Evolutionary conservation across 169 alveolate genomes (phyloP).

Genomic region (Eimeria maxima): DNA sequence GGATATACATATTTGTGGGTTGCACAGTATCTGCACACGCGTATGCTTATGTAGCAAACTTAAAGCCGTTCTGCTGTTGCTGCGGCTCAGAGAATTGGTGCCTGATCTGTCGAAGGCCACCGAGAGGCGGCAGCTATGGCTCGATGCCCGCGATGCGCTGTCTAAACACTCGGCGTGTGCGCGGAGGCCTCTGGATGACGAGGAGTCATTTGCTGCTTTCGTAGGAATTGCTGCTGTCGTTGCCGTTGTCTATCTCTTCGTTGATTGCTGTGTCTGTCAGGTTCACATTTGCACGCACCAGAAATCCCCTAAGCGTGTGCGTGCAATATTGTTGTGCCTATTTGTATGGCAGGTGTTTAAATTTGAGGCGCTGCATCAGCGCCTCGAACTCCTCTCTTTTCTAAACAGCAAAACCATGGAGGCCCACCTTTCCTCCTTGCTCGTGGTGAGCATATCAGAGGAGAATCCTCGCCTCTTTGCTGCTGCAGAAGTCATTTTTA

Average conservation of each 20-base stretch:
- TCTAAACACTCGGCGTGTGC: neutral
- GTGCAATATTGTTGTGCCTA: neutral
- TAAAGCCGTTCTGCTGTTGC: neutral
- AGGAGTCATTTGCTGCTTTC: conserved; percentile 10
- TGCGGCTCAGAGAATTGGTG: conserved; percentile 19
- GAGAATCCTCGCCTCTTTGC: neutral
- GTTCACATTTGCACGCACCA: neutral
- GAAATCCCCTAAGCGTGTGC: neutral
- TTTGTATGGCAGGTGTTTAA: neutral
- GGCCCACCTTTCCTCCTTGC: neutral
- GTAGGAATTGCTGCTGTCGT: neutral
- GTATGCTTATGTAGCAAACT: neutral
- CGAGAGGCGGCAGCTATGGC: conserved; percentile 53
- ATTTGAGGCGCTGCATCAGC: conserved; percentile 25
- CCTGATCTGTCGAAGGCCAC: conserved; percentile 6
- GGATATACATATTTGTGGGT: no score
- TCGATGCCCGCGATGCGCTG: conserved; percentile 35
- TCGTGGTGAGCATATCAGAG: neutral
- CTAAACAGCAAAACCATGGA: conserved; percentile 35
- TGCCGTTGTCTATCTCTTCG: neutral
- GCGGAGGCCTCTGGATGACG: conserved; percentile 35
- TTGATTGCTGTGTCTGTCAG: neutral
- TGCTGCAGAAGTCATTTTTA: neutral
- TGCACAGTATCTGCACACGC: no score
- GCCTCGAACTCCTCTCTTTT: conserved; percentile 32